Base-by-base conservation (phyloP, 2,329 filamentous ascomycete genomes). In the Aspergillus thermomutatus region DNA sequence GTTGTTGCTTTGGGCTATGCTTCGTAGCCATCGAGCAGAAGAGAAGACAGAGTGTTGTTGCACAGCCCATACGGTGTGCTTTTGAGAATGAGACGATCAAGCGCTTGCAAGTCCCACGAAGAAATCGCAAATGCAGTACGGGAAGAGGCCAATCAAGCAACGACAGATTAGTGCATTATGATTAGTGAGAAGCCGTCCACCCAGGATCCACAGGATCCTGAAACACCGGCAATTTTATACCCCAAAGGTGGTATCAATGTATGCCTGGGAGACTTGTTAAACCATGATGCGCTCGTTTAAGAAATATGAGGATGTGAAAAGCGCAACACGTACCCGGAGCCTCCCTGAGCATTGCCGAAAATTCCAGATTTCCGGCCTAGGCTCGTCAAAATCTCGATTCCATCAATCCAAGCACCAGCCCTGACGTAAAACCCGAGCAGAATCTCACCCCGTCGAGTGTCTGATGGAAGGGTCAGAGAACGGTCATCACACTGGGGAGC, bases 181-280 rank as follows among this genome's bases (percentile, higher is more conserved):
- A 97, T 86, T 55, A 96, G 80, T 8, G 90, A 88, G 72, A 97
- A 91, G 3, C 90, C 89, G 71, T 96, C 91, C 23, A 97, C 78
- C 91, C 91, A 96, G 50, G 83, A 72, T 40, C 82, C 91, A 68
- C 87, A 90, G 52, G 89, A 90, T 55, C 94, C 94, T 10, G 90
- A 89, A 61, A 97, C 82, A 57, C 94, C 94, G 59, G 90, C 92
- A 69, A 97, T 88, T 63, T 82, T 90, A 76, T 94, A 97, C 50
- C 93, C 93, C 64, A 89, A 83, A 10, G 94, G 94, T 52, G 93
- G 91, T 64, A 97, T 90, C 59, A 99, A 81, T 34, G 87, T 94
- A 72, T 92, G 88, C 61, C 93, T 97, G 65, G 25, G 7, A 54
- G 19, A 25, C 19, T 25, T 23, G 55, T 66, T 50, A 66, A 60